A percentile compares a stretch with the other conserved stretches of the same genome.
Evolutionary conservation across 176 grass and related monocot species (phyloP).

Genomic region (Cenchrus purpureus): DNA sequence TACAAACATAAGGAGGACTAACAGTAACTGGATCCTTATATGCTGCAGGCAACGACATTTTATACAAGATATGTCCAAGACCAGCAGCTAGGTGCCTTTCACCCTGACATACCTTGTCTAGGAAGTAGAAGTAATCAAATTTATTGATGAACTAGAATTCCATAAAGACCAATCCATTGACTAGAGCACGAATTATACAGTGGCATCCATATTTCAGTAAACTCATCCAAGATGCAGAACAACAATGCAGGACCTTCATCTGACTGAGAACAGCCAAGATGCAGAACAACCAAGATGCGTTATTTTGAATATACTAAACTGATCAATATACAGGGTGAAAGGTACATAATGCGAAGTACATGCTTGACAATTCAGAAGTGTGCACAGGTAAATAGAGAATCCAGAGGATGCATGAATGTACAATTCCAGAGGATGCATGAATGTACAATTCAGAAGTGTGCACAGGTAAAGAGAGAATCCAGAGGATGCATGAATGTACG

Average conservation of each 20-base stretch:
- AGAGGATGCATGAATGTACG: conserved; percentile 28
- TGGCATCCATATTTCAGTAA: neutral
- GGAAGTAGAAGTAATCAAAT: neutral
- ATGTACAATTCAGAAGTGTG: no score
- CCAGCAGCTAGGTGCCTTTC: no score
- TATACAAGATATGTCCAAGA: no score
- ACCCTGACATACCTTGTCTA: no score
- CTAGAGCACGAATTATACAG: neutral
- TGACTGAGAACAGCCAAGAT: neutral
- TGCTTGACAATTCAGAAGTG: neutral
- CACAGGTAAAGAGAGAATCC: no score
- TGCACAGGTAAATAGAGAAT: no score
- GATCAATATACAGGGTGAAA: neutral
- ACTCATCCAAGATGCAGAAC: neutral
- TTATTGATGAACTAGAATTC: neutral
- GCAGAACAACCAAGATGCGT: no score
- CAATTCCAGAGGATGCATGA: no score
- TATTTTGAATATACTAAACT: neutral
- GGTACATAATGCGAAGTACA: neutral
- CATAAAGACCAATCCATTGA: neutral
- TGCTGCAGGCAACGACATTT: no score
- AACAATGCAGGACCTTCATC: neutral
- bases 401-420: no score
- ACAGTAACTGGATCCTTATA: no score
- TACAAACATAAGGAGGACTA: no score